Evolutionary conservation across 169 alveolate genomes (phyloP), one percentile per base, ranked within the genome.

Genomic region (Cryptosporidium felis): DNA sequence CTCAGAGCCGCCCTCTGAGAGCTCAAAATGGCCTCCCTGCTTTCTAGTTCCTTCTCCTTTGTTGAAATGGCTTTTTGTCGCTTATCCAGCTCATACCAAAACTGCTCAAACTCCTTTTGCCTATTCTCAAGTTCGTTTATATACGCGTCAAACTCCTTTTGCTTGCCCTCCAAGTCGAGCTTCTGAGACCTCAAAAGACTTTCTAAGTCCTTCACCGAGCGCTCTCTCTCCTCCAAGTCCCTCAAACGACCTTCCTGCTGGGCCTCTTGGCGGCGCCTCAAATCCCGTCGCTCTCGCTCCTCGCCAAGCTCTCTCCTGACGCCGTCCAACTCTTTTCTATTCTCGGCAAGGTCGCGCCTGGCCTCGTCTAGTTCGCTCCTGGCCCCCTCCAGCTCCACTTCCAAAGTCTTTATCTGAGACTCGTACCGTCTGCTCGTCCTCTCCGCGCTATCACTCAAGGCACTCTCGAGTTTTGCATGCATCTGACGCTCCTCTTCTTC

Each of bases 111-210:
- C 30, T 74, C 85, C 36, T 49, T 74, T 56, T 74, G 85, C 12
- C 85, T 44, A 18, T 42, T 53, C 59, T 74, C 85, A 36, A 74
- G 66, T 14, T 74, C 85, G 56, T 56, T 49, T n/a, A 74, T 74
- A 56, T 74, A 74, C 12, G 41, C 47, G 30, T 74, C 85, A 53
- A 74, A 74, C 41, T 74, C 85, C 42, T 74, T 49, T 23, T 74
- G 85, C 42, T 56, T 49, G 41, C 21, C 56, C 34, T 74, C 67
- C 34, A 74, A 74, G 18, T 74, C 85, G n/a, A 36, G 18, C 53
- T 74, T 74, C 61, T 74, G 85, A 12, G 85, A 51, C 18, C 40
- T 56, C 1, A 74, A 6, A 3, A 53, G 49, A 26, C 40, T 18
- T 38, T 74, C 38, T 30, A 74, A 53, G n/a, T 74, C 67, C 5